Evolutionary conservation across 2,329 filamentous ascomycete species (phyloP).

Genomic region (Pseudogymnoascus sp.): DNA sequence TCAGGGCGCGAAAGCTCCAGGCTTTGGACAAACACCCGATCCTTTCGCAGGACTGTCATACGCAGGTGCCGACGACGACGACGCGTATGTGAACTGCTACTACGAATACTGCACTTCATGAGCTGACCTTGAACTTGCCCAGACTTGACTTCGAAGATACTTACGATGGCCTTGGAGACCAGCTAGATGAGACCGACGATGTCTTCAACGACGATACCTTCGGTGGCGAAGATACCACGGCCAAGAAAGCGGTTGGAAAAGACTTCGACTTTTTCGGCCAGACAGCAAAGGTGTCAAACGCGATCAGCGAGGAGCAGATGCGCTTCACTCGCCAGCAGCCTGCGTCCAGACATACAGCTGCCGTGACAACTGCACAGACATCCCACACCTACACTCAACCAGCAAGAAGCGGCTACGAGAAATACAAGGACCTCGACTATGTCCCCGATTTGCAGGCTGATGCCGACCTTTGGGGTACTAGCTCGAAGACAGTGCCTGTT

Average conservation of each 20-base stretch:
- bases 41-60: conserved; percentile 78
- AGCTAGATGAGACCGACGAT: conserved; percentile 86
- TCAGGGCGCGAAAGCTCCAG: conserved; percentile 61
- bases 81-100: conserved; percentile 24
- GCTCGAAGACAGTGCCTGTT: conserved; percentile 44
- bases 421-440: conserved; percentile 70
- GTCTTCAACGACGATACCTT: conserved; percentile 97
- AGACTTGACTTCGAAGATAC: conserved; percentile 92
- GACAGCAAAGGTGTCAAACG: conserved; percentile 78
- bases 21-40: conserved; percentile 76
- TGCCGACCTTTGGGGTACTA: conserved; percentile 81
- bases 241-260: conserved; percentile 59
- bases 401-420: conserved; percentile 78
- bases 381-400: conserved; percentile 46
- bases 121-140: conserved; percentile 31
- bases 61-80: conserved; percentile 46
- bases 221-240: conserved; percentile 44
- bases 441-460: conserved; percentile 89
- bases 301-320: conserved; percentile 84
- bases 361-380: conserved; percentile 31
- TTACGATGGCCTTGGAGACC: conserved; percentile 87
- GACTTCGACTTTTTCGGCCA: conserved; percentile 97
- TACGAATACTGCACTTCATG: neutral
- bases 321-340: conserved; percentile 72
- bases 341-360: conserved; percentile 36